Evolutionary conservation across 192 early-diverging fungal species (phyloP), one percentile per base, ranked within the genome.

Genomic region (Rhizoclosmatium sp.): DNA sequence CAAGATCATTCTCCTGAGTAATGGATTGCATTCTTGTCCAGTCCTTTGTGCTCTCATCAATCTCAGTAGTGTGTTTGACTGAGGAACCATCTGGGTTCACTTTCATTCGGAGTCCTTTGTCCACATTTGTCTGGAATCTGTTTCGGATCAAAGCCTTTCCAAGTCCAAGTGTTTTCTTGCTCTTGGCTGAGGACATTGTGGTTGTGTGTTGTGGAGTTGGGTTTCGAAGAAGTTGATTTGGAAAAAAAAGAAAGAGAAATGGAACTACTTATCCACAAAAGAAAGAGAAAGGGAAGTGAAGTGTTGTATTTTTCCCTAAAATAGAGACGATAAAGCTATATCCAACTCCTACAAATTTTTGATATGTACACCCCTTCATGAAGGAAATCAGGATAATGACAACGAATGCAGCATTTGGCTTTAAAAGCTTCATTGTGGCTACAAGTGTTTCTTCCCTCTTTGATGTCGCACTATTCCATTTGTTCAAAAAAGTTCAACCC

Each of bases 1-100:
- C 97, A 12, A 99, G 86, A 86, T 99, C 97, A 65, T 95, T 93
- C 79, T 99, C 95, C 80, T 98, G 93, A 59, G 98, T 99, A 78
- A 99, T 93, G 62, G 95, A 96, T 85, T 95, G 94, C 85, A 97
- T 93, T 76, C 92, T 93, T 19, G 89, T 89, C 93, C 95, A 97
- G 68, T 81, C 81, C 39, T 88, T 90, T 21, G 91, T 90, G 46
- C 92, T 92, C 82, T 98, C 95, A 69, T 95, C 89, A 3, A 92
- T 81, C 47, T 96, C 95, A 0, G 94, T 94, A 19, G 95, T 95
- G 87, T 96, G 95, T 90, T 71, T 78, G 48, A 78, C 58, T 16
- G 85, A 85, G 59, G 83, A 85, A 5, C 87, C 87, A 62, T 88
- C 87, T n/a, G 87, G 85, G 80, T 88, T 88, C 39, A 80, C 59